phyloP scores from a whole-genome alignment of 495 filamentous ascomycete genomes.

The Aspergillus heteromorphus region DNA sequence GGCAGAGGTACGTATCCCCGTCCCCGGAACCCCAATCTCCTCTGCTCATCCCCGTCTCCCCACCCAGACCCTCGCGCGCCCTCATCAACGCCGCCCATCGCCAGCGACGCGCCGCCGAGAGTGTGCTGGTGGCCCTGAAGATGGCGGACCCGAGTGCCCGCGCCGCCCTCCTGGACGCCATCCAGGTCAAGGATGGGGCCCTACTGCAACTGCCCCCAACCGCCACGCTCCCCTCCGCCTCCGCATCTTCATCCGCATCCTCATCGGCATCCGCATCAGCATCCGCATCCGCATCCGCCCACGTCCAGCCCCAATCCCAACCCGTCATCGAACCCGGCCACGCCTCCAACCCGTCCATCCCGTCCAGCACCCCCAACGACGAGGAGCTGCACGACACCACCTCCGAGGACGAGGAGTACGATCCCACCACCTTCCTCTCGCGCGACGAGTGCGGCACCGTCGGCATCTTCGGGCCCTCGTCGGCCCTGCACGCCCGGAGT shows the following conservation, averaged over 20 bases:
- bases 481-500: slow-evolving; percentile 1
- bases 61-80: slow-evolving; percentile 5
- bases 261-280: no score
- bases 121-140: slow-evolving; percentile 5
- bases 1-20: background rate
- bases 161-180: background rate
- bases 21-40: background rate
- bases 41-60: no score
- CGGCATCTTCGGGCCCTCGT: slow-evolving; percentile 6
- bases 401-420: slow-evolving; percentile 1
- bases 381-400: background rate
- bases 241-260: no score
- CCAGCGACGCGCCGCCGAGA: background rate
- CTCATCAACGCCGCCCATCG: slow-evolving; percentile 5
- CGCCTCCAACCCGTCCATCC: background rate
- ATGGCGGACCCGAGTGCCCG: background rate
- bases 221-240: no score
- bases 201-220: background rate
- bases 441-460: slow-evolving; percentile 8
- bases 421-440: slow-evolving; percentile 4
- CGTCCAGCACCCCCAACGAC: background rate
- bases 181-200: background rate
- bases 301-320: background rate
- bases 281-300: no score
- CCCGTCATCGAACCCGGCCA: background rate